Evolutionary conservation across 176 grass and related monocot genomes (phyloP).

Genomic region (Avena atlantica): DNA sequence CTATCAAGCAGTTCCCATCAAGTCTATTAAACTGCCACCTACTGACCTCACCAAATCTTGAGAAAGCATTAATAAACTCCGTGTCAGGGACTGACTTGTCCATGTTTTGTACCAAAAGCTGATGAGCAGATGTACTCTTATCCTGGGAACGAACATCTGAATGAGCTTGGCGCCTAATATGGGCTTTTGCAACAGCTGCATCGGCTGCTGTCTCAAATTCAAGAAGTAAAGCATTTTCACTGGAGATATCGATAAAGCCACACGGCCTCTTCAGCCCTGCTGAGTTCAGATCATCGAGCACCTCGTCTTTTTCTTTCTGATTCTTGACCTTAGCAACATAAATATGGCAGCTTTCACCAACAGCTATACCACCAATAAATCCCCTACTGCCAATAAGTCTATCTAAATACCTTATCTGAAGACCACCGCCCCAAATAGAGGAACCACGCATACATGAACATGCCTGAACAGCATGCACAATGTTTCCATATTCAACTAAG

Average conservation of each 20-base stretch:
- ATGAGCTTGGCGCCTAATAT: conserved; percentile 63
- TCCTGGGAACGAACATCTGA: conserved; percentile 48
- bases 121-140: conserved; percentile 50
- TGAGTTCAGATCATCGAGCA: conserved; percentile 69
- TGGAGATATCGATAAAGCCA: conserved; percentile 59
- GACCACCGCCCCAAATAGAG: conserved; percentile 70
- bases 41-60: conserved; percentile 65
- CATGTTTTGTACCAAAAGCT: conserved; percentile 70
- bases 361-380: conserved; percentile 66
- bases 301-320: conserved; percentile 74
- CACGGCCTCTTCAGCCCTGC: conserved; percentile 62
- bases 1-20: conserved; percentile 60
- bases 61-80: conserved; percentile 75
- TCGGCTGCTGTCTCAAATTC: conserved; percentile 81
- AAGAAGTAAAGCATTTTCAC: conserved; percentile 79
- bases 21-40: conserved; percentile 64
- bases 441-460: conserved; percentile 82
- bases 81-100: conserved; percentile 59
- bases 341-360: conserved; percentile 82
- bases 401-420: conserved; percentile 86
- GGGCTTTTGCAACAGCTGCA: conserved; percentile 74
- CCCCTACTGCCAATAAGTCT: conserved; percentile 71
- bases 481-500: conserved; percentile 77
- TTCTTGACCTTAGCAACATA: conserved; percentile 76
- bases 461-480: conserved; percentile 75